A percentile compares a stretch with the other conserved stretches of the same genome.
phyloP scores from a whole-genome alignment of 805 yeast genomes.

The Nakazawaea ambrosiae region DNA sequence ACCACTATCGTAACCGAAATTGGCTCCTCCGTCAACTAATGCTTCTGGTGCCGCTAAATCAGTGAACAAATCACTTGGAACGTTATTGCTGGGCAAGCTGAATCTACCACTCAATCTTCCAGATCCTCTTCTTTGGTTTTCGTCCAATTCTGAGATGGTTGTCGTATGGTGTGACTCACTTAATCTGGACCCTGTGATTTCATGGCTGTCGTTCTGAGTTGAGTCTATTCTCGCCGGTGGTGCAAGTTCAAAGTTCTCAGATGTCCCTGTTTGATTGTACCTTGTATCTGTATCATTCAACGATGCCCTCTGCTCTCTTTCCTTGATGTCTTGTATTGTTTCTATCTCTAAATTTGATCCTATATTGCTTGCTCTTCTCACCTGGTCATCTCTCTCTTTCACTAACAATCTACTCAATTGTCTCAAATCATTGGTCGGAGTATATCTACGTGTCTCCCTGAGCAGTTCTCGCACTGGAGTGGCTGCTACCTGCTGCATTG shows the following conservation, averaged over 20 bases:
- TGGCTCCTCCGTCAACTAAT: constrained; percentile 1
- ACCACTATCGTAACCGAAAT: neutral
- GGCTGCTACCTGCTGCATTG: constrained; percentile 18
- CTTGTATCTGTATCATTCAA: too few relatives aligned
- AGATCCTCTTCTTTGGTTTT: constrained; percentile 6
- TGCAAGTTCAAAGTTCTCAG: too few relatives aligned
- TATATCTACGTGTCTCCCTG: constrained; percentile 18
- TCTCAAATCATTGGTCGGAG: constrained; percentile 25
- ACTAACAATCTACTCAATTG: constrained; percentile 23
- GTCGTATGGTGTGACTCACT: constrained; percentile 4
- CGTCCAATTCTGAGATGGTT: constrained; percentile 5
- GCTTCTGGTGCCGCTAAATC: constrained; percentile 11
- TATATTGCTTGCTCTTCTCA: too few relatives aligned
- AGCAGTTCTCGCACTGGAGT: constrained; percentile 16
- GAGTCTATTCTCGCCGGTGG: too few relatives aligned
- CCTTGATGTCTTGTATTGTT: too few relatives aligned
- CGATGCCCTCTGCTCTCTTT: too few relatives aligned
- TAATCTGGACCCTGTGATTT: neutral
- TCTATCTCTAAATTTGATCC: too few relatives aligned
- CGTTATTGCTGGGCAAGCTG: neutral
- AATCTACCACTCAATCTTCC: constrained; percentile 10
- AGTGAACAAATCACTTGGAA: constrained; percentile 7
- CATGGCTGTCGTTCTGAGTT: neutral
- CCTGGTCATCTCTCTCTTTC: constrained; percentile 14
- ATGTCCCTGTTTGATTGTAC: too few relatives aligned